A percentile compares a stretch with the other conserved stretches of the same genome.
phyloP scores from a whole-genome alignment of 768 basidiomycete genomes.

The Stropharia rugosoannulata region DNA sequence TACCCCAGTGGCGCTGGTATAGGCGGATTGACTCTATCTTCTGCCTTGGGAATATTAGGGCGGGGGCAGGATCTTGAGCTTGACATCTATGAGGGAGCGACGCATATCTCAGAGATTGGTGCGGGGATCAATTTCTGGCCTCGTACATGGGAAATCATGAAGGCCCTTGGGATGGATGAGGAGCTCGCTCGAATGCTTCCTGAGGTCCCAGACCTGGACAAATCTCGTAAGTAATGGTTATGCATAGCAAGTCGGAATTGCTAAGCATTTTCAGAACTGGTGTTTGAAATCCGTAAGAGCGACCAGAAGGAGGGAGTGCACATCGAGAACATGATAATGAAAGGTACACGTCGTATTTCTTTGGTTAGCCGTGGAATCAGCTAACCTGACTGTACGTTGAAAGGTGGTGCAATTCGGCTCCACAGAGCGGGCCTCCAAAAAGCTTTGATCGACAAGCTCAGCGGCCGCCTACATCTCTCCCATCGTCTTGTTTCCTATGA shows the following conservation, averaged over 20 bases:
- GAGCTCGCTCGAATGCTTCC: constrained; percentile 14
- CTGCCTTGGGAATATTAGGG: constrained; percentile 16
- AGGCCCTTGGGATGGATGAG: constrained; percentile 34
- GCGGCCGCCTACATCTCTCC: constrained; percentile 32
- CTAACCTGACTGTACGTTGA: not conserved
- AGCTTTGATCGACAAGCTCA: constrained; percentile 28
- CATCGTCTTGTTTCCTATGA: constrained; percentile 33
- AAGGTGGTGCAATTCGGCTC: constrained; percentile 28
- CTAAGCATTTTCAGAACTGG: constrained; percentile 6
- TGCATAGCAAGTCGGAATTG: no score
- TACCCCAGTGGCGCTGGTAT: constrained; percentile 15
- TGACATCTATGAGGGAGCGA: constrained; percentile 42
- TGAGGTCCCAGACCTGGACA: constrained; percentile 11
- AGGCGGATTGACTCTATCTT: constrained; percentile 19
- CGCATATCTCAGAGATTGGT: constrained; percentile 38
- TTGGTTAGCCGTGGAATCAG: not conserved
- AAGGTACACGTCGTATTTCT: constrained; percentile 12
- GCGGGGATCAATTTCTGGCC: constrained; percentile 44
- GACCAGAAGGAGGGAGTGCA: constrained; percentile 31
- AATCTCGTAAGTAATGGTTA: constrained; percentile 8
- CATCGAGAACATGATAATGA: constrained; percentile 21
- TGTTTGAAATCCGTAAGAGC: constrained; percentile 28
- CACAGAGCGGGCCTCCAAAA: constrained; percentile 38
- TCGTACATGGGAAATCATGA: constrained; percentile 38
- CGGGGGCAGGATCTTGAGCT: constrained; percentile 25